phyloP scores from a whole-genome alignment of 108 stramenopile genomes.

The Fistulifera solaris region DNA sequence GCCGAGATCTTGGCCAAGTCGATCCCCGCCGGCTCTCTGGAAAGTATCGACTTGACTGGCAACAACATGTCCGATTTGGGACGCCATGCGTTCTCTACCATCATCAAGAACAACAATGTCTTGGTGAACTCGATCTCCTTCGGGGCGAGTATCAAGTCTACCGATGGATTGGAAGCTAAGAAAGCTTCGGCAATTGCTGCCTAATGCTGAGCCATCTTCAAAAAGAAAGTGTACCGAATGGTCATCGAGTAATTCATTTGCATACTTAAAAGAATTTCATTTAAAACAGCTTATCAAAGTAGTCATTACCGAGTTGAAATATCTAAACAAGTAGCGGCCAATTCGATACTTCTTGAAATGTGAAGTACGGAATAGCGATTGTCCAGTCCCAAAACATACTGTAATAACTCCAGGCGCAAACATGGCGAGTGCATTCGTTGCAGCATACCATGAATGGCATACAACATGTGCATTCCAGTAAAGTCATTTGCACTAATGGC shows the following conservation, averaged over 20 bases:
- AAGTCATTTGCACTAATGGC: conserved; percentile 58
- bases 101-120: no score
- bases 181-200: no score
- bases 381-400: conserved; percentile 84
- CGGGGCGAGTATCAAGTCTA: no score
- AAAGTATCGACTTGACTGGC: conserved; percentile 2
- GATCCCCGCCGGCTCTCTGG: background rate
- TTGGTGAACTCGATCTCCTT: no score
- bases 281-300: no score
- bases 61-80: background rate
- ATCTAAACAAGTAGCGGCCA: conserved; percentile 74
- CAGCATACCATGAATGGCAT: conserved; percentile 52
- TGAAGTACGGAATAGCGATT: conserved; percentile 84
- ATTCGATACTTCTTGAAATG: conserved; percentile 67
- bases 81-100: background rate
- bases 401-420: conserved; percentile 79
- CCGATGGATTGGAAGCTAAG: no score
- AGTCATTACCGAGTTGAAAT: background rate
- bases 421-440: conserved; percentile 76
- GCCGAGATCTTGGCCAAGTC: no score
- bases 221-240: no score
- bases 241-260: no score
- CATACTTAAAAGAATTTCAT: no score
- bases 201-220: no score
- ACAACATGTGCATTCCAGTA: conserved; percentile 51